phyloP scores from a whole-genome alignment of 2,329 filamentous ascomycete genomes.

The Colletotrichum godetiae region DNA sequence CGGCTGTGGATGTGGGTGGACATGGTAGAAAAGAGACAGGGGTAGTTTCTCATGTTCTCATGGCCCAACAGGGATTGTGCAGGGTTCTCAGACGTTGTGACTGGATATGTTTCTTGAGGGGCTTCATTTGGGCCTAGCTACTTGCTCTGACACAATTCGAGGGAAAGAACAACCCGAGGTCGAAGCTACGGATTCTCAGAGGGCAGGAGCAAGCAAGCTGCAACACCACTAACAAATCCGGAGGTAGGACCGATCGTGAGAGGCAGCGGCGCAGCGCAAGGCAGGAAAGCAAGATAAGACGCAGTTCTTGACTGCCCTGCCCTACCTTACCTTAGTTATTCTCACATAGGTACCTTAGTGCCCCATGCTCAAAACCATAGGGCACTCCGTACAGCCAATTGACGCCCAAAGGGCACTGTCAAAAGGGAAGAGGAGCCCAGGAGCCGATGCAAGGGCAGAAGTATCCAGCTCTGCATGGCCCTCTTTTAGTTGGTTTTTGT shows the following conservation, averaged over 20 bases:
- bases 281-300: not conserved
- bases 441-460: not conserved
- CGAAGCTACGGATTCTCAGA: not conserved
- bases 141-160: not conserved
- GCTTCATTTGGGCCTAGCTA: not conserved
- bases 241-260: not conserved
- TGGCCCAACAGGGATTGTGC: conserved; percentile 29
- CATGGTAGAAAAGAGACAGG: conserved; percentile 8
- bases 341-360: not conserved
- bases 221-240: not conserved
- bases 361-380: not conserved
- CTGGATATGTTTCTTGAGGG: conserved; percentile 33
- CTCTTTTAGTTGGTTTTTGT: not conserved
- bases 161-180: not conserved
- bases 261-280: not conserved
- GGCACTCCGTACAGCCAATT: not conserved
- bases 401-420: not conserved
- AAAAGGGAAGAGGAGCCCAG: not conserved
- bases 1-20: conserved; percentile 28
- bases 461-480: not conserved
- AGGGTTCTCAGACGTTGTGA: conserved; percentile 27
- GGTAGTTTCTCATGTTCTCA: conserved; percentile 30
- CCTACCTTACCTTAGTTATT: not conserved
- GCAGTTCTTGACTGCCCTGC: not conserved
- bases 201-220: not conserved